Conservation (phyloP, 345 rosid genomes). For the Balakata baccata region DNA sequence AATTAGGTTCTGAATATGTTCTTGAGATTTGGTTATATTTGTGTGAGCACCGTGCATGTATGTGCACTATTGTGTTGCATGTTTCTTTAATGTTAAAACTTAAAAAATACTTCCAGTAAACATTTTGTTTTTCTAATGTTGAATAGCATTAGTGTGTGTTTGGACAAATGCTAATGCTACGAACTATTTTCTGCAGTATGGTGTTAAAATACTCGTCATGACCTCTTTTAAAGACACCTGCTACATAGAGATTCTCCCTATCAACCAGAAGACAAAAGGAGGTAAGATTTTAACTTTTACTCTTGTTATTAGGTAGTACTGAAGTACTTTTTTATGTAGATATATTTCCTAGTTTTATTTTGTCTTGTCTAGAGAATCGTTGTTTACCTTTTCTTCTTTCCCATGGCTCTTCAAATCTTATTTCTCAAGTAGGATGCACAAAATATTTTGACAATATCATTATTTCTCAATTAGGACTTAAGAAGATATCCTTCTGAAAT, state of each 20-base stretch:
- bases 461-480: background rate
- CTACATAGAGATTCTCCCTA: constrained; percentile 83
- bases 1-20: background rate
- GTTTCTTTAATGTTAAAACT: background rate
- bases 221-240: constrained; percentile 91
- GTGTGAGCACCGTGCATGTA: background rate
- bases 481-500: background rate
- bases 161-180: constrained; percentile 7
- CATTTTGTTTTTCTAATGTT: background rate
- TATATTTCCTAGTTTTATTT: background rate
- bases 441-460: background rate
- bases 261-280: constrained; percentile 51
- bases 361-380: background rate
- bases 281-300: constrained; percentile 40
- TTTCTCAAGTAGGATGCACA: background rate
- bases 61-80: background rate
- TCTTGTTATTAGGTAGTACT: background rate
- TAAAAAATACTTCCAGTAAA: background rate
- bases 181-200: constrained; percentile 47
- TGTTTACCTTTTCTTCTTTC: background rate
- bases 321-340: background rate
- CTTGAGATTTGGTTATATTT: background rate
- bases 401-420: background rate
- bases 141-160: background rate
- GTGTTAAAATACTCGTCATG: constrained; percentile 62